These are phyloP conservation scores for Fusarium armeniacum DNA, from an alignment of 2,329 filamentous ascomycete genomes.

Conservation along the genomic window DNA sequence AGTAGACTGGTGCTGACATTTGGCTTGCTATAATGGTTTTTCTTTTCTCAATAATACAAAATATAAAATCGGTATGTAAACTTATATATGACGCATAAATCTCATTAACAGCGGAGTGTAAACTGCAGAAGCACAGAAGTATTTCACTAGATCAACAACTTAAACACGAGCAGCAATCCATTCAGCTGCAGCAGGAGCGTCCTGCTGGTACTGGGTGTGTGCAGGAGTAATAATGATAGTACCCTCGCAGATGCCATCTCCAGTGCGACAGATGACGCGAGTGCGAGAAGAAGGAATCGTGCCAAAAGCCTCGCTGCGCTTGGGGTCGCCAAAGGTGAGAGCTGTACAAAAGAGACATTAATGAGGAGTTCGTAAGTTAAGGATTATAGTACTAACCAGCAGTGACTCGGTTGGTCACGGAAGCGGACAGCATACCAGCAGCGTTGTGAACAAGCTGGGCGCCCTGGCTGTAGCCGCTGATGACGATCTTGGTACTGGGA, in stretches of 20 bases:
- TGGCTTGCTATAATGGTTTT: no score
- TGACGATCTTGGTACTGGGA: conserved; percentile 7
- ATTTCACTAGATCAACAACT: neutral
- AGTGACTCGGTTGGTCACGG: neutral
- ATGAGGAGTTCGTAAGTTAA: rapidly evolving
- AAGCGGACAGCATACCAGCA: neutral
- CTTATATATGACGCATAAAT: no score
- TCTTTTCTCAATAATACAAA: no score
- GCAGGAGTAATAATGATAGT: neutral
- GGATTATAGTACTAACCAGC: neutral
- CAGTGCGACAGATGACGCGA: neutral
- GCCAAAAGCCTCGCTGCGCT: neutral
- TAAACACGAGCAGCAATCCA: conserved; percentile 9
- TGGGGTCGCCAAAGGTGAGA: conserved; percentile 5
- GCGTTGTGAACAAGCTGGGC: conserved; percentile 2
- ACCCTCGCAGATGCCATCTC: conserved; percentile 5
- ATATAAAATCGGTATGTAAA: no score
- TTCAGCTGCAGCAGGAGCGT: neutral
- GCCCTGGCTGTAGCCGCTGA: conserved; percentile 8
- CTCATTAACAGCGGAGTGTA: neutral
- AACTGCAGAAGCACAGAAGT: neutral
- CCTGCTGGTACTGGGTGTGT: neutral
- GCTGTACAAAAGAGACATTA: neutral
- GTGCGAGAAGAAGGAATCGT: neutral
- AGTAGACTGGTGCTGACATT: no score